Conservation (phyloP, 805 yeast species). For the Hanseniaspora taiwanica region DNA sequence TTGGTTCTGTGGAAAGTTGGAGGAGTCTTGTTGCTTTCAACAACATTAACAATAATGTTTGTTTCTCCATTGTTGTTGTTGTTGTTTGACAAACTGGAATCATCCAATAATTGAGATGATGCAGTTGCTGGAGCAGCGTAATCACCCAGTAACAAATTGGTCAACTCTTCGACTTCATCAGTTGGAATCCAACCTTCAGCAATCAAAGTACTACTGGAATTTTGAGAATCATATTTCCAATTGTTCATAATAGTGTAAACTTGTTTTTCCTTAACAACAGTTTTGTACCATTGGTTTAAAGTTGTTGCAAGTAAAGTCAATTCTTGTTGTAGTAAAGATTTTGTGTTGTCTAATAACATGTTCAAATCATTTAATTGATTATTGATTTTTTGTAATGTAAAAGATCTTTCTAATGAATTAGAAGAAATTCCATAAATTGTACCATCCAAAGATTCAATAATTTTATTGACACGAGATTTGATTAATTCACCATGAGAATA, state of each 20-base stretch:
- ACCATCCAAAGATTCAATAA: conserved; percentile 58
- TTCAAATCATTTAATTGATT: conserved; percentile 34
- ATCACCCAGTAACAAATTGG: no score
- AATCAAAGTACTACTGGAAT: conserved; percentile 46
- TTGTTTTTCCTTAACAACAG: conserved; percentile 39
- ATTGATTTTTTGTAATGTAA: conserved; percentile 27
- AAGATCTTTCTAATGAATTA: conserved; percentile 24
- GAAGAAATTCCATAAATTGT: conserved; percentile 44
- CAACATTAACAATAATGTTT: conserved; percentile 40
- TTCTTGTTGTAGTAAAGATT: conserved; percentile 48
- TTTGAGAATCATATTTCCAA: conserved; percentile 47
- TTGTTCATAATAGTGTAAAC: conserved; percentile 48
- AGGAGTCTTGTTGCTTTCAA: conserved; percentile 53
- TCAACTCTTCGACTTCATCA: conserved; percentile 35
- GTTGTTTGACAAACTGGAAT: conserved; percentile 11
- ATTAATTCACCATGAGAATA: conserved; percentile 59
- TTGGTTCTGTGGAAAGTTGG: conserved; percentile 62
- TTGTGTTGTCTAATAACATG: conserved; percentile 35
- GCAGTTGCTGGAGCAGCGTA: no score
- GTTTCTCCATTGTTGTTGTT: conserved; percentile 19
- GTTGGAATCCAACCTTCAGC: conserved; percentile 70
- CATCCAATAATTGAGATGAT: conserved; percentile 21
- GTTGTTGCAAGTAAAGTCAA: conserved; percentile 51
- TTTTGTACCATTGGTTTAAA: conserved; percentile 44
- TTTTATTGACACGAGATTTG: conserved; percentile 44